Conservation (phyloP, 1,284 basidiomycete species). For the Boletus calvinii region DNA sequence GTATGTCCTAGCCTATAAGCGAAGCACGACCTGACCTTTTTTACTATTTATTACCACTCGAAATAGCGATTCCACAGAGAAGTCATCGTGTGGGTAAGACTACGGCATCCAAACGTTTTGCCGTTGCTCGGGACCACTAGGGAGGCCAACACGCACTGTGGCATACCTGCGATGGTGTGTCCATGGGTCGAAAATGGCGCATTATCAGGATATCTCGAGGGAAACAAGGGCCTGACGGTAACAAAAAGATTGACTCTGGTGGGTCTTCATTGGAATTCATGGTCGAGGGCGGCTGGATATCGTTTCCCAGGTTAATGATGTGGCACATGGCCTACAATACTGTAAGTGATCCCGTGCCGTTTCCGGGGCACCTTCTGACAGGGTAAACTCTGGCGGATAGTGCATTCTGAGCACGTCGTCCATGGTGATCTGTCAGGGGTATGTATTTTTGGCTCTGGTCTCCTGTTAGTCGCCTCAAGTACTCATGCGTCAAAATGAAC, state of each 20-base stretch:
- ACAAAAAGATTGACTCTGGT: neutral
- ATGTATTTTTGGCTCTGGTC: neutral
- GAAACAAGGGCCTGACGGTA: neutral
- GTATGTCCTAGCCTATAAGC: neutral
- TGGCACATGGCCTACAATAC: conserved; percentile 5
- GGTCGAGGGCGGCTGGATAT: neutral
- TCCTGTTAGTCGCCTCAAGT: neutral
- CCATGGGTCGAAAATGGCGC: conserved; percentile 1
- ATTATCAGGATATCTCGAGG: neutral
- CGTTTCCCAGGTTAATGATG: neutral
- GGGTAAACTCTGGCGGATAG: neutral
- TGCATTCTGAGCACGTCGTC: neutral
- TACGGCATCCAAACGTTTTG: neutral
- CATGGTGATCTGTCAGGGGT: conserved; percentile 3
- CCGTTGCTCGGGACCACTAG: neutral
- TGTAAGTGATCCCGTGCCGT: neutral
- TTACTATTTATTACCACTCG: neutral
- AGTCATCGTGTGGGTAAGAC: neutral
- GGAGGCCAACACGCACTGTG: neutral
- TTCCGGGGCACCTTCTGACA: neutral
- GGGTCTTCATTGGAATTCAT: neutral
- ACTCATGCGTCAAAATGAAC: neutral
- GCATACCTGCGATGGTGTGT: conserved; percentile 4
- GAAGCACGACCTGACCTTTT: neutral
- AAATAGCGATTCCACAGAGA: conserved; percentile 2